Evolutionary conservation across 192 early-diverging fungal species (phyloP), one percentile per base, ranked within the genome.

Genomic region (Helicostylum pulchrum): DNA sequence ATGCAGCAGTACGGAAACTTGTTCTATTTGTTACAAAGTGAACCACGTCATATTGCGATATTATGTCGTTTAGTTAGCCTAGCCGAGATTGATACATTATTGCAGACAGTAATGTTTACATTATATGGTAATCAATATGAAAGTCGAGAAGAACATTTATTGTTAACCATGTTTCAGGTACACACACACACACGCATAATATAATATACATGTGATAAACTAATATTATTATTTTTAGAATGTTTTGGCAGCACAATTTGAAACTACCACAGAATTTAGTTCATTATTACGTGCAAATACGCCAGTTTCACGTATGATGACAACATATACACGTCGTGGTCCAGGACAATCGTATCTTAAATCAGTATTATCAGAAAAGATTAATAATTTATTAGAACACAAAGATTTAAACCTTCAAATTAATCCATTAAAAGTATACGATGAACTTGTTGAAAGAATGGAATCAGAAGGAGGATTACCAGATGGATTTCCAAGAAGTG

Each of bases 301-400:
- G 12, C 93, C 95, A 0, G 92, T 96, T 12, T 95, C 94, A 10
- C 88, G 95, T 42, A 96, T 96, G 94, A 94, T 98, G 93, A 95
- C 95, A 45, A 94, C 94, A 2, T 98, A 98, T 73, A 95, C 94
- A 0, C 86, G 94, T 53, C 90, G 96, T 50, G 92, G 93, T 8
- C 92, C 92, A 7, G 95, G 95, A 39, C 93, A 95, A 77, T 88
- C 90, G 14, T 98, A 98, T 59, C 75, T 97, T 61, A 95, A 94
- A 71, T 86, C 89, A 30, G 89, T 94, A 21, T 77, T 92, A 46
- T 89, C 93, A 5, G 84, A 89, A 51, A 82, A 88, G 43, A 94
- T 98, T 61, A 87, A 90, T 56, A 84, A 81, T 34, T 70, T 97
- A n/a, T 89, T 95, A 36, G 86, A 92, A 65, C 86, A 85, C 65